Base-by-base conservation (phyloP, 805 yeast genomes). In the Starmerella powellii region DNA sequence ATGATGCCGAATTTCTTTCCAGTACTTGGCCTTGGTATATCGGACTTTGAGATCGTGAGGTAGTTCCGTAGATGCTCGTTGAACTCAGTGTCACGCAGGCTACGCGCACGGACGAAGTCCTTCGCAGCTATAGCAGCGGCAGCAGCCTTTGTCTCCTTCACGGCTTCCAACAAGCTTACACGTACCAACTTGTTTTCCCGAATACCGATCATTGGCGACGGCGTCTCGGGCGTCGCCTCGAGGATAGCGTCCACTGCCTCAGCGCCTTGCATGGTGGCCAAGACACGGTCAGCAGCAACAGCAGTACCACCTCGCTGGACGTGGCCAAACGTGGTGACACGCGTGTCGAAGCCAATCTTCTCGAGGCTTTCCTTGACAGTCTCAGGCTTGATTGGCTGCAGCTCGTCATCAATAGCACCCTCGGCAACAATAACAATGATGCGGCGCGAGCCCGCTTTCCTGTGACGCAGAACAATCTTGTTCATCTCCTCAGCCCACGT, bases 261-360 rank as follows among this genome's bases (percentile, higher is more conserved):
- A 32, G 88, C 95, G 63, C 97, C 98, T 68, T 91, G 98, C 53
- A 88, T 62, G 15, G 98, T 88, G 31, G 96, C 95, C 54, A 91
- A 65, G 58, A 80, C 63, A 59, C 98, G 75, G 62, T 91, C 98
- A 55, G 72, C 84, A 2, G 97, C 96, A 42, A 87, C 95, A 19
- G 98, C 96, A 35, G 94, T 75, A 63, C 98, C 98, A 67, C 98
- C 98, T 65, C 98, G 76, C 70, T 91, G 98, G 41, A 91, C 96
- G 62, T 91, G 98, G 42, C 98, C 98, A 54, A 91, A 70, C 11
- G 93, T 84, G 32, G 98, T 91, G 55, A 88, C 79, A 62, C 97
- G 77, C 4, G 97, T 88, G 61, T 91, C 98, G 42, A 91, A 72
- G 11, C 95, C 95, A 48, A 91, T 66, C 42, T 78, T 78, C 36